These are phyloP conservation scores for Suillus placidus DNA, from an alignment of 768 basidiomycete genomes.

Conservation along the genomic window DNA sequence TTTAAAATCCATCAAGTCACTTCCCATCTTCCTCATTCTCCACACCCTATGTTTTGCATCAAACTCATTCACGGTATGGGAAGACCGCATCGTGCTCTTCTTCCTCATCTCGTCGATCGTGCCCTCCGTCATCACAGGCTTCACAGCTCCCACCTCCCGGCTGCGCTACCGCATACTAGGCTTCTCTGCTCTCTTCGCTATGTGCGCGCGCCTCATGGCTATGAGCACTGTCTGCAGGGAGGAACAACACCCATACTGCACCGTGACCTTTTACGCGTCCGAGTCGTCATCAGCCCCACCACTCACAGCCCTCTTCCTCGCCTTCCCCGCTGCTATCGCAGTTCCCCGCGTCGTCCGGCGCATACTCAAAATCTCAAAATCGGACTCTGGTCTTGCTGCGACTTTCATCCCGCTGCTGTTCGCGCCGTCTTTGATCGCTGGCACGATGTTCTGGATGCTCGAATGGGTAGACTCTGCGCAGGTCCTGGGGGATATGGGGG, in stretches of 20 bases:
- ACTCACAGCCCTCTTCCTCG: conserved; percentile 54
- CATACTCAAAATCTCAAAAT: conserved; percentile 67
- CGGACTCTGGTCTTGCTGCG: conserved; percentile 72
- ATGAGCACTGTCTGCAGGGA: conserved; percentile 90
- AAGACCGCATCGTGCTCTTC: conserved; percentile 82
- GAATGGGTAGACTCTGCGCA: conserved; percentile 75
- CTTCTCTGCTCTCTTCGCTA: conserved; percentile 66
- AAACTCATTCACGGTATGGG: conserved; percentile 98
- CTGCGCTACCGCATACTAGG: conserved; percentile 77
- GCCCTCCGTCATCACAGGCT: conserved; percentile 59
- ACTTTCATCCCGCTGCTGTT: conserved; percentile 64
- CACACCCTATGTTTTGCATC: conserved; percentile 83
- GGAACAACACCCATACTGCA: conserved; percentile 90
- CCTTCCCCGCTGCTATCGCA: conserved; percentile 55
- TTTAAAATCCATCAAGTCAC: conserved; percentile 22
- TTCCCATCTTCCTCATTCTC: conserved; percentile 57
- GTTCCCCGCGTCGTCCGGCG: conserved; percentile 59
- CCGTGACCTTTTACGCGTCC: conserved; percentile 86
- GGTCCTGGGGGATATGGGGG: conserved; percentile 45
- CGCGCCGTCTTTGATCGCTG: conserved; percentile 58
- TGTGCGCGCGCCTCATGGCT: conserved; percentile 74
- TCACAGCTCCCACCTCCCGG: conserved; percentile 66
- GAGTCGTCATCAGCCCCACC: conserved; percentile 71
- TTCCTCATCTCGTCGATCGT: conserved; percentile 68
- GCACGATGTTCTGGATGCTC: conserved; percentile 72